Evolutionary conservation across 1,284 basidiomycete genomes (phyloP).

Genomic region (Puccinia horiana): DNA sequence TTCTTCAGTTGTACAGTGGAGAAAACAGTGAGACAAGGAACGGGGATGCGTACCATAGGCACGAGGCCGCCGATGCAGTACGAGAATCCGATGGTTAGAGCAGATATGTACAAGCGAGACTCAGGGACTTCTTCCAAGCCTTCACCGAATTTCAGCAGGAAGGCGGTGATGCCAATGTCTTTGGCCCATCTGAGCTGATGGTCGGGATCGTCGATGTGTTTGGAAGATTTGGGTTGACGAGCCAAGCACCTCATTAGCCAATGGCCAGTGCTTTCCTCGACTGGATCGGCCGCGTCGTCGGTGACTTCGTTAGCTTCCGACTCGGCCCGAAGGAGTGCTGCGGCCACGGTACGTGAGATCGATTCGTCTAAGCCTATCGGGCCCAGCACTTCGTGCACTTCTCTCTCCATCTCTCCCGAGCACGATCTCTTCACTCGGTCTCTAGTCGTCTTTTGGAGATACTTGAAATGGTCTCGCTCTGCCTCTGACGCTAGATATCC

Average conservation of each 20-base stretch:
- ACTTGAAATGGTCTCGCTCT: conserved; percentile 74
- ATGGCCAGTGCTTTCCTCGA: conserved; percentile 63
- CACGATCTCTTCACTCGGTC: conserved; percentile 84
- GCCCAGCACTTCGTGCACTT: conserved; percentile 82
- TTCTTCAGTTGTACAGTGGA: background rate
- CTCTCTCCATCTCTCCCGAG: conserved; percentile 90
- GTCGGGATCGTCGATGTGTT: conserved; percentile 8
- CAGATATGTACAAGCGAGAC: conserved; percentile 73
- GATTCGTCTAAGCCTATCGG: conserved; percentile 83
- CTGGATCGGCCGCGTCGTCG: background rate
- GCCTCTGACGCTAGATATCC: conserved; percentile 96
- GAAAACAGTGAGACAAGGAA: background rate
- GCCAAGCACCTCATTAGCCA: conserved; percentile 10
- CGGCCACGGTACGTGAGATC: conserved; percentile 67
- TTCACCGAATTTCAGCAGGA: conserved; percentile 88
- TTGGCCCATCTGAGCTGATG: conserved; percentile 25
- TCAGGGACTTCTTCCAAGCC: conserved; percentile 82
- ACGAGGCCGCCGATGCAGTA: conserved; percentile 83
- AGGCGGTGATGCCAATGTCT: conserved; percentile 75
- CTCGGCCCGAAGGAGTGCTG: conserved; percentile 24
- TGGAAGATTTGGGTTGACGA: conserved; percentile 31
- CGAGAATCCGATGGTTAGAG: conserved; percentile 86
- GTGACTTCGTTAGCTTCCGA: conserved; percentile 9
- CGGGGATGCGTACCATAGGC: conserved; percentile 50
- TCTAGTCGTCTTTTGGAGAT: conserved; percentile 57